Evolutionary conservation across 331 rosid genomes (phyloP).

Genomic region (Ulmus americana): DNA sequence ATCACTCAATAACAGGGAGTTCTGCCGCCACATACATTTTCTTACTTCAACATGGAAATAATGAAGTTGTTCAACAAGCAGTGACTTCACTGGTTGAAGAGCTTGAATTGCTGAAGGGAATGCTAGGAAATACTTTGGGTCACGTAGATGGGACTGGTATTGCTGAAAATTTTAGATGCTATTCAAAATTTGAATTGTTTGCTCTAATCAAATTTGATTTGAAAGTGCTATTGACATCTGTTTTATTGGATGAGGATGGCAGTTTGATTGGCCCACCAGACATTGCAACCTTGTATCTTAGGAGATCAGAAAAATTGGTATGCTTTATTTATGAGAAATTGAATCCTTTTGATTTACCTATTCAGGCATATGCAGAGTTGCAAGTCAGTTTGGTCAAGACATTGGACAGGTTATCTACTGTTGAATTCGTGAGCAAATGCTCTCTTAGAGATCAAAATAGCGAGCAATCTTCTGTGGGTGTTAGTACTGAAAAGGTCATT

Average conservation of each 20-base stretch:
- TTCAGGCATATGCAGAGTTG: constrained; percentile 61
- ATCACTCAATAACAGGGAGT: constrained; percentile 79
- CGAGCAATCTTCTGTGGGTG: constrained; percentile 30
- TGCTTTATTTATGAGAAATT: constrained; percentile 51
- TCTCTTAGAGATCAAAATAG: constrained; percentile 37
- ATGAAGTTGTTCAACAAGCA: constrained; percentile 75
- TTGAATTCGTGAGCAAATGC: constrained; percentile 55
- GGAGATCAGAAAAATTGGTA: constrained; percentile 55
- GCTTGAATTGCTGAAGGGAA: constrained; percentile 58
- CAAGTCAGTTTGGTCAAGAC: constrained; percentile 60
- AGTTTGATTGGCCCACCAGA: constrained; percentile 51
- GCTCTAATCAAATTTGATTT: constrained; percentile 76
- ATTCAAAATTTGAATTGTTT: constrained; percentile 59
- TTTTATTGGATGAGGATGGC: constrained; percentile 41
- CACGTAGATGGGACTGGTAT: constrained; percentile 29
- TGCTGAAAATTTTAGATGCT: constrained; percentile 31
- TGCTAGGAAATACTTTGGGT: constrained; percentile 37
- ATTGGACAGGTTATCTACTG: constrained; percentile 57
- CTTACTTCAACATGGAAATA: constrained; percentile 80
- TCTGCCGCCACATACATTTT: constrained; percentile 86
- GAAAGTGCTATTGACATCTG: constrained; percentile 65
- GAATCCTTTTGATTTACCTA: constrained; percentile 65
- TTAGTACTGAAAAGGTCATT: constrained; percentile 27
- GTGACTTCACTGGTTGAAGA: constrained; percentile 54
- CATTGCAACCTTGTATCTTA: constrained; percentile 39